phyloP scores from a whole-genome alignment of 139 green algal genomes.

The Zygnema cylindricum region DNA sequence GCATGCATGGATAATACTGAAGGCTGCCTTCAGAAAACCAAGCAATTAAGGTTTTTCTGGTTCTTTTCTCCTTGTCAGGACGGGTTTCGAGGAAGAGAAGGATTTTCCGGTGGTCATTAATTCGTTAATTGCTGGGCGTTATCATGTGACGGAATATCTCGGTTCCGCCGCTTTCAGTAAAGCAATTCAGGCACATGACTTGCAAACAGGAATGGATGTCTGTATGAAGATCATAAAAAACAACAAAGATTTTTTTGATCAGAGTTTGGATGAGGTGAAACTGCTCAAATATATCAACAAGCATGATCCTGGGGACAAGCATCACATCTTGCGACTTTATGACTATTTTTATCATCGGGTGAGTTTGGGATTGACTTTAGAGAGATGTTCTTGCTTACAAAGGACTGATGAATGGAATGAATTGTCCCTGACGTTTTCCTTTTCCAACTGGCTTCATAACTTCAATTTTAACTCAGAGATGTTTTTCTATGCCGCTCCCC shows the following conservation, averaged over 20 bases:
- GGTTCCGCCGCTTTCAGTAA: conserved; percentile 92
- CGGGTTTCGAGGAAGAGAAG: conserved; percentile 92
- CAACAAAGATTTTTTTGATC: conserved; percentile 98
- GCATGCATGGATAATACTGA: conserved; percentile 89
- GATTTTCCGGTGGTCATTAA: conserved; percentile 84
- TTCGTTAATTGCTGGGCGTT: conserved; percentile 88
- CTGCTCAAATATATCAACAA: conserved; percentile 87
- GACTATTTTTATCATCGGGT: conserved; percentile 95
- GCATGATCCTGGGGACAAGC: conserved; percentile 85
- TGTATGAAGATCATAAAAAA: conserved; percentile 97
- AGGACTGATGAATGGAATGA: conserved; percentile 90
- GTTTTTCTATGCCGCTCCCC: no score
- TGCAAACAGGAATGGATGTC: conserved; percentile 84
- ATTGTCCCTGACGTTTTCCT: conserved; percentile 82
- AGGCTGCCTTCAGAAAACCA: conserved; percentile 86
- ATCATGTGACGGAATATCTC: conserved; percentile 90
- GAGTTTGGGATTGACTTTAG: not conserved
- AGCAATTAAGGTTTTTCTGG: not conserved
- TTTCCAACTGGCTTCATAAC: conserved; percentile 86
- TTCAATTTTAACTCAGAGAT: conserved; percentile 99
- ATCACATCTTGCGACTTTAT: conserved; percentile 88
- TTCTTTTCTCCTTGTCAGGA: conserved; percentile 62
- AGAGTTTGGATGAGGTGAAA: conserved; percentile 97
- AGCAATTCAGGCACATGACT: conserved; percentile 91
- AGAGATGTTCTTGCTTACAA: conserved; percentile 80